Evolutionary conservation across 257 asterid genomes (phyloP).

Genomic region (Cruciata laevipes): DNA sequence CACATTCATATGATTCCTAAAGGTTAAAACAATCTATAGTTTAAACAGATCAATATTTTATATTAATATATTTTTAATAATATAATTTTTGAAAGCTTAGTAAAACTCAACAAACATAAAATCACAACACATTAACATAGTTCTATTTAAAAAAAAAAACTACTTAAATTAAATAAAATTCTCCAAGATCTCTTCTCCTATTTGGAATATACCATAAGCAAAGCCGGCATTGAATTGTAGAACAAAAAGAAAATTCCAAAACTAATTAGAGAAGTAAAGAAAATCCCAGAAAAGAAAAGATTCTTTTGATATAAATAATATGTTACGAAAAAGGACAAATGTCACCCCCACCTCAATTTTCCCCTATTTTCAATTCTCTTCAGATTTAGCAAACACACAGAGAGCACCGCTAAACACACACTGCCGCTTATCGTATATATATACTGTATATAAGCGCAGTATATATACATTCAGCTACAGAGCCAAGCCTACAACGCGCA

Average conservation of each 20-base stretch:
- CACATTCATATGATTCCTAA: no score
- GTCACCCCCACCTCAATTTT: slow-evolving; percentile 3
- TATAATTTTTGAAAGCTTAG: no score
- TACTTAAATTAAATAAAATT: no score
- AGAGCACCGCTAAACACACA: background rate
- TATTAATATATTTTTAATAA: no score
- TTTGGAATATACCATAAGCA: background rate
- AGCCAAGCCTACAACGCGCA: background rate
- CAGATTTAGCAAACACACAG: background rate
- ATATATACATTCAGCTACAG: background rate
- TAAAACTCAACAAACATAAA: no score
- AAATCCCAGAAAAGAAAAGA: background rate
- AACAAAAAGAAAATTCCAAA: background rate
- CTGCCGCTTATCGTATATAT: background rate
- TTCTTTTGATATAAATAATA: no score
- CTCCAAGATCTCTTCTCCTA: background rate
- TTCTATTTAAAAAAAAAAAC: no score
- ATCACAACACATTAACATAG: no score
- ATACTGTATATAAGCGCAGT: background rate
- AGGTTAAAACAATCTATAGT: no score
- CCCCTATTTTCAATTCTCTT: background rate
- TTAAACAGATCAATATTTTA: no score
- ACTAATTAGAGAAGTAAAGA: background rate
- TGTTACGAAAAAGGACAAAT: slow-evolving; percentile 1
- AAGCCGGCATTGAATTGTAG: slow-evolving; percentile 6